Conservation (phyloP, 2,329 filamentous ascomycete genomes). For the Aspergillus thermomutatus region DNA sequence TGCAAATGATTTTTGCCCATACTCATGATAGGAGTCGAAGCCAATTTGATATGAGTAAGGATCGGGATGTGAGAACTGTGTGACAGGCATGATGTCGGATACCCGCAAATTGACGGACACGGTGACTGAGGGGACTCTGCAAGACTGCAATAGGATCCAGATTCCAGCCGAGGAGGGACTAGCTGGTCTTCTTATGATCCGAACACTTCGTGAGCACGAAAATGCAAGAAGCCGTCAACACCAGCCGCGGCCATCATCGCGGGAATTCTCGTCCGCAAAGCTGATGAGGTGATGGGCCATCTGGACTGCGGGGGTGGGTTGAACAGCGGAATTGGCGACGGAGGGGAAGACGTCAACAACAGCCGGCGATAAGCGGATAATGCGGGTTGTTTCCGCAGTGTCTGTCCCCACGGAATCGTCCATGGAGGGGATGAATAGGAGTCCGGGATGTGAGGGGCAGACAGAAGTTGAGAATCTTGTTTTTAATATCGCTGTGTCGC, state of each 20-base stretch:
- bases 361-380: slow-evolving; percentile 17
- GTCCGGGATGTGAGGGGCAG: not conserved
- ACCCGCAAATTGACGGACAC: not conserved
- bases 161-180: not conserved
- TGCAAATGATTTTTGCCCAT: slow-evolving; percentile 28
- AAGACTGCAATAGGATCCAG: not conserved
- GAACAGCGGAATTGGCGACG: slow-evolving; percentile 7
- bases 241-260: not conserved
- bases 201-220: not conserved
- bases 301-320: not conserved
- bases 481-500: slow-evolving; percentile 4
- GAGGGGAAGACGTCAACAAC: slow-evolving; percentile 1
- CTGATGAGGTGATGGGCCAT: not conserved
- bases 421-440: not conserved
- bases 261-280: slow-evolving; percentile 6
- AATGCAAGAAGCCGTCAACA: not conserved
- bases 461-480: not conserved
- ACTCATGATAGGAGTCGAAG: slow-evolving; percentile 76
- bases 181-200: not conserved
- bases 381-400: slow-evolving; percentile 9
- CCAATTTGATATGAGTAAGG: slow-evolving; percentile 76
- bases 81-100: slow-evolving; percentile 56
- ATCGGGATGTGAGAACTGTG: slow-evolving; percentile 60
- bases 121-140: not conserved
- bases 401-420: not conserved